Conservation (phyloP, 129 eudicot genomes). For the Lactuca sativa region DNA sequence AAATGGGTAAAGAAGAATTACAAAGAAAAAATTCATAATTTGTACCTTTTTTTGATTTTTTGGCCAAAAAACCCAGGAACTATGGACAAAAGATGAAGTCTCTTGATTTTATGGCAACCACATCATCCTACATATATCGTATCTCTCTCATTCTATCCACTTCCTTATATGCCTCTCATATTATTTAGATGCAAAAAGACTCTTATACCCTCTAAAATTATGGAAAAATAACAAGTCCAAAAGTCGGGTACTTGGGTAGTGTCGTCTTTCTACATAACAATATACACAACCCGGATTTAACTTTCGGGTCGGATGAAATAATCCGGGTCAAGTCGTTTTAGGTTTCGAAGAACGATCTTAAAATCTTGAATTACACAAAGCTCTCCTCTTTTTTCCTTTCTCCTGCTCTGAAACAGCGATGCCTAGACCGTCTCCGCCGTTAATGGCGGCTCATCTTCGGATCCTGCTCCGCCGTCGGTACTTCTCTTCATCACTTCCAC, state of each 20-base stretch:
- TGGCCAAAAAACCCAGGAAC: slow-evolving; percentile 19
- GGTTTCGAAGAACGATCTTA: slow-evolving; percentile 18
- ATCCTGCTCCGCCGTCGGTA: slow-evolving; percentile 41
- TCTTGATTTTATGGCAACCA: slow-evolving; percentile 38
- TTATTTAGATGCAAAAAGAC: slow-evolving; percentile 19
- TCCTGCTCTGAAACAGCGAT: slow-evolving; percentile 24
- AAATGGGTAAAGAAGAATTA: background rate
- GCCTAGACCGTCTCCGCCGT: slow-evolving; percentile 35
- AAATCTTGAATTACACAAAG: slow-evolving; percentile 13
- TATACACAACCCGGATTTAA: background rate
- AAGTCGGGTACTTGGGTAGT: slow-evolving; percentile 17
- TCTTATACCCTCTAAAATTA: slow-evolving; percentile 17
- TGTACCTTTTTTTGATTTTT: slow-evolving; percentile 36
- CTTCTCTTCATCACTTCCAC: slow-evolving; percentile 26
- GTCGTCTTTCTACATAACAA: slow-evolving; percentile 4
- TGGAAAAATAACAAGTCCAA: background rate
- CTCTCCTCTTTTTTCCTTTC: background rate
- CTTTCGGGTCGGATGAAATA: background rate
- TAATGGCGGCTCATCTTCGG: slow-evolving; percentile 39
- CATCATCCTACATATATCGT: slow-evolving; percentile 29
- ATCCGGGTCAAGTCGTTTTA: slow-evolving; percentile 15
- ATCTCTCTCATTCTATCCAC: slow-evolving; percentile 43
- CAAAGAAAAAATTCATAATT: background rate
- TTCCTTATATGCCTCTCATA: slow-evolving; percentile 36
- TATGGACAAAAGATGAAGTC: slow-evolving; percentile 29